Evolutionary conservation across 441 rosid genomes (phyloP), one percentile per base, ranked within the genome.

Genomic region (Syzygium malaccense): DNA sequence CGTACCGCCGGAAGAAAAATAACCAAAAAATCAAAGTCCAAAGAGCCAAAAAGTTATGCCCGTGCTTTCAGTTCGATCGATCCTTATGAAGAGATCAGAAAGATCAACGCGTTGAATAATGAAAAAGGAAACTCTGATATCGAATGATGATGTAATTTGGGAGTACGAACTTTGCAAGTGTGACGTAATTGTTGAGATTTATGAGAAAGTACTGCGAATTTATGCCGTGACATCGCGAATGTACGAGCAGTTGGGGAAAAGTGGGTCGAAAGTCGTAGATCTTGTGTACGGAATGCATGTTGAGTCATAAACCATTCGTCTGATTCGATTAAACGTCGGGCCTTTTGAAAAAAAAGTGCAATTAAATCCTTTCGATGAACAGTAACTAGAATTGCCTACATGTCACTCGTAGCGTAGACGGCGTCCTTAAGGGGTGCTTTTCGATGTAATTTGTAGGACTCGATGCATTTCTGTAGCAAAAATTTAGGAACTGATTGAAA

Each of bases 211-310:
- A 64, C 4, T 30, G 17, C 3, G 8, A 30, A 64, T 30, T 0
- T 64, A 64, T 17, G 6, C 5, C 75, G 14, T 14, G 7, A 62
- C 20, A 8, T 15, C 3, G 37, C 20, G n/a, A 60, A n/a, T 18
- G 4, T 60, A 13, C 14, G 18, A 2, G 1, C 11, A 15, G 0
- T n/a, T 1, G 9, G 0, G 18, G 0, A 64, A 30, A 64, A 12
- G 11, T 11, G 6, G 0, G 4, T 30, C 4, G 0, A 0, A 64
- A 64, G 41, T 30, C 6, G 2, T 0, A 4, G 32, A 64, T 64
- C 3, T 30, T 3, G 9, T 28, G 9, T n/a, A 14, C 17, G 0
- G 14, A 30, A 64, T 64, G 41, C 41, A 8, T 4, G 1, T 0
- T 13, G 1, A 64, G 6, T 7, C 18, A 30, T 30, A 30, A 64